Evolutionary conservation across 495 filamentous ascomycete species (phyloP).

Genomic region (Aspergillus conjunctus): DNA sequence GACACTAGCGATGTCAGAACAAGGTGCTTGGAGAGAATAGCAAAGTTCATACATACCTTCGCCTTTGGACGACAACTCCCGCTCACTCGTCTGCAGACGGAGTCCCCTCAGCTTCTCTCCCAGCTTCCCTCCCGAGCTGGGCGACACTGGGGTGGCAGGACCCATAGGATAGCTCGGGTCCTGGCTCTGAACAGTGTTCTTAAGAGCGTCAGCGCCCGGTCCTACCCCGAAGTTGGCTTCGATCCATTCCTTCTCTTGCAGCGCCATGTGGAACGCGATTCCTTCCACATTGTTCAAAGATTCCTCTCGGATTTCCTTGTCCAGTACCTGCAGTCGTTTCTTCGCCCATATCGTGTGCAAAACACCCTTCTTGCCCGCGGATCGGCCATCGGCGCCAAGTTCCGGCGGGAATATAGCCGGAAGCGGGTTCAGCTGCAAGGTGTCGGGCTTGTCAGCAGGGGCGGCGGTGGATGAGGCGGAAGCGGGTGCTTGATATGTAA

Average conservation of each 20-base stretch:
- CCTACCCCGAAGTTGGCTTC: conserved; percentile 72
- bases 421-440: conserved; percentile 65
- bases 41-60: conserved; percentile 41
- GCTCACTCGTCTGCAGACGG: conserved; percentile 70
- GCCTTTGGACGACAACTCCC: conserved; percentile 52
- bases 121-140: conserved; percentile 61
- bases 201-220: conserved; percentile 27
- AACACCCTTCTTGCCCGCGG: conserved; percentile 74
- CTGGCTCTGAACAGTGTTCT: conserved; percentile 20
- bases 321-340: conserved; percentile 68
- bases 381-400: conserved; percentile 62
- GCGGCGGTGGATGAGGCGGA: conserved; percentile 14
- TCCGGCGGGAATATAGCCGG: conserved; percentile 80
- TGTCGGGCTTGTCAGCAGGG: conserved; percentile 23
- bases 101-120: conserved; percentile 76
- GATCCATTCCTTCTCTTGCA: conserved; percentile 80
- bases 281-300: conserved; percentile 69
- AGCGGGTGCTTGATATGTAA: conserved; percentile 52
- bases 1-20: neutral
- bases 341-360: conserved; percentile 83
- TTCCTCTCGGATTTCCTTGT: conserved; percentile 69
- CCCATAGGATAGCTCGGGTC: conserved; percentile 36
- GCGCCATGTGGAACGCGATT: conserved; percentile 76
- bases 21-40: conserved; percentile 13
- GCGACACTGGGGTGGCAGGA: conserved; percentile 59